These are phyloP conservation scores for Alternaria panax DNA, from an alignment of 2,329 filamentous ascomycete genomes.

Conservation along the genomic window DNA sequence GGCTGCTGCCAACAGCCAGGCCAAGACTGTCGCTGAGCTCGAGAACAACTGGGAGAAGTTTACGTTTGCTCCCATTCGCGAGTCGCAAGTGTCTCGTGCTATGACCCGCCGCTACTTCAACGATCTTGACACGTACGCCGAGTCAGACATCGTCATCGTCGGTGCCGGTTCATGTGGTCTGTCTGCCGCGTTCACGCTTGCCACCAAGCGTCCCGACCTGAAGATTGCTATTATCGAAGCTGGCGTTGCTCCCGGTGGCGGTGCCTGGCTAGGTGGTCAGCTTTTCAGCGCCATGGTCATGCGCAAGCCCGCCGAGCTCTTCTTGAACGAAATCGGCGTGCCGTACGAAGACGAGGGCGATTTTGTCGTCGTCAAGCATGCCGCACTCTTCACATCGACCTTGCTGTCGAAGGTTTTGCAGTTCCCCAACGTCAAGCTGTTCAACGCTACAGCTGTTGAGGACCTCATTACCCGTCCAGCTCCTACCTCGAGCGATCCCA, in stretches of 20 bases:
- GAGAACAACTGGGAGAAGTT: constrained; percentile 82
- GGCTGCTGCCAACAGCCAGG: constrained; percentile 54
- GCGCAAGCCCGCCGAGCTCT: constrained; percentile 88
- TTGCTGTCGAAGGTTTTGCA: constrained; percentile 81
- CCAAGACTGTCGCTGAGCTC: constrained; percentile 69
- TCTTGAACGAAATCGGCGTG: constrained; percentile 81
- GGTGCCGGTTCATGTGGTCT: constrained; percentile 90
- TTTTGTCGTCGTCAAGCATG: constrained; percentile 93
- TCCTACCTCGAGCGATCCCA: constrained; percentile 50
- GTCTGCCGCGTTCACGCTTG: constrained; percentile 83
- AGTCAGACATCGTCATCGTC: constrained; percentile 92
- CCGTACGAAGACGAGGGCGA: constrained; percentile 87
- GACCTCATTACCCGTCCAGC: constrained; percentile 83
- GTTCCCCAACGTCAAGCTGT: constrained; percentile 93
- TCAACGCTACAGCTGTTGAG: constrained; percentile 93
- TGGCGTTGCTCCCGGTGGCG: constrained; percentile 81
- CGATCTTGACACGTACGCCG: constrained; percentile 87
- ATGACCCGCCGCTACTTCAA: constrained; percentile 94
- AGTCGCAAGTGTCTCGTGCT: constrained; percentile 89
- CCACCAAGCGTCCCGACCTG: constrained; percentile 82
- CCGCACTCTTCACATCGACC: constrained; percentile 89
- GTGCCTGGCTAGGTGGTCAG: constrained; percentile 92
- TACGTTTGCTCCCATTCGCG: constrained; percentile 84
- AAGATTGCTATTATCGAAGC: constrained; percentile 93
- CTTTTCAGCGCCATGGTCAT: constrained; percentile 96